Conservation (phyloP, 768 basidiomycete species). For the Boletellus sp. region DNA sequence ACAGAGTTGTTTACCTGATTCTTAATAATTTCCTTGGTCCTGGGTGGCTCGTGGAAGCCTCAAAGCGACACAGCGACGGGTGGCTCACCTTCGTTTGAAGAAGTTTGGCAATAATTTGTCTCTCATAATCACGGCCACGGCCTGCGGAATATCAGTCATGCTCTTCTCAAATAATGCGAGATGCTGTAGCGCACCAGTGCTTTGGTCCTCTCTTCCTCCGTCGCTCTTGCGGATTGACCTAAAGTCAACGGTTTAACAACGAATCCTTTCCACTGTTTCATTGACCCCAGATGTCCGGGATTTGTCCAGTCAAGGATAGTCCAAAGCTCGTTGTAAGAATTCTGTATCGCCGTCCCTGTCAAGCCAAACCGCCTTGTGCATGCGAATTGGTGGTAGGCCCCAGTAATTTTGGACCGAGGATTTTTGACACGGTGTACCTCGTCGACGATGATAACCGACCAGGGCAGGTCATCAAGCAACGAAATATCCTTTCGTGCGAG, state of each 20-base stretch:
- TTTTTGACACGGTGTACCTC: conserved; percentile 93
- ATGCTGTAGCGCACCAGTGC: conserved; percentile 40
- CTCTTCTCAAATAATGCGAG: not conserved
- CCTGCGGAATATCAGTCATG: conserved; percentile 29
- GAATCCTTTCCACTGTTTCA: conserved; percentile 71
- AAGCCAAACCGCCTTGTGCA: conserved; percentile 77
- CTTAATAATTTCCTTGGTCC: conserved; percentile 76
- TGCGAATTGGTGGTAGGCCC: conserved; percentile 66
- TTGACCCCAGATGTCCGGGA: conserved; percentile 70
- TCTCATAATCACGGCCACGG: conserved; percentile 58
- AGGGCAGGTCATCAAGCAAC: conserved; percentile 61
- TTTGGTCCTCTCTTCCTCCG: conserved; percentile 55
- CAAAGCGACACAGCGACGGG: not conserved
- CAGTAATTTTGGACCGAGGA: conserved; percentile 56
- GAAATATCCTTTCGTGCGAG: conserved; percentile 69
- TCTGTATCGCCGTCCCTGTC: conserved; percentile 84
- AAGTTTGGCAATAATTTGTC: conserved; percentile 73
- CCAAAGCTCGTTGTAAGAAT: conserved; percentile 88
- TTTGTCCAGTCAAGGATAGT: conserved; percentile 91
- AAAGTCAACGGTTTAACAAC: conserved; percentile 62
- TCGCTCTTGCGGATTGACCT: conserved; percentile 66
- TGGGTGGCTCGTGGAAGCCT: conserved; percentile 10
- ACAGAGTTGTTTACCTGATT: conserved; percentile 45
- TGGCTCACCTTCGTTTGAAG: conserved; percentile 70
- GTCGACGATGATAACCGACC: conserved; percentile 77